phyloP scores from a whole-genome alignment of 148 eudicot species.

The Fagopyrum homotropicum region DNA sequence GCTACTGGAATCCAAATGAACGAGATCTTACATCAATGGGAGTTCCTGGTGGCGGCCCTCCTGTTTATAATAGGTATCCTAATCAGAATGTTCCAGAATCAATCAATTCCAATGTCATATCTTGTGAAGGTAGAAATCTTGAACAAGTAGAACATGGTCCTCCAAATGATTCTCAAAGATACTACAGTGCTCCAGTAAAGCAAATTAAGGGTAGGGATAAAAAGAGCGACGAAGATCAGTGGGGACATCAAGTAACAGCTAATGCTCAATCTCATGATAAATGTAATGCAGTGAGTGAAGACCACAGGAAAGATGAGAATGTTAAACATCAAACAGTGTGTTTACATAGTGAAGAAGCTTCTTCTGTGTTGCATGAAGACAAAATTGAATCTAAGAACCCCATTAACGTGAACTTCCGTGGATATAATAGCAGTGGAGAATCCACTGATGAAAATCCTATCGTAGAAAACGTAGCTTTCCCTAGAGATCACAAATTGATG shows the following conservation, averaged over 20 bases:
- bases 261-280: conserved; percentile 25
- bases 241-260: too few species aligned
- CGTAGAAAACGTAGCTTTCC: conserved; percentile 27
- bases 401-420: conserved; percentile 23
- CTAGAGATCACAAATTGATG: conserved; percentile 42
- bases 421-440: conserved; percentile 24
- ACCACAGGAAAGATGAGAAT: conserved; percentile 28
- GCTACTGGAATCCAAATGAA: conserved; percentile 60
- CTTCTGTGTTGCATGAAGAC: conserved; percentile 20
- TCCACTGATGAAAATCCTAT: conserved; percentile 21
- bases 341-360: conserved; percentile 23
- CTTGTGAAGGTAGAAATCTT: conserved; percentile 33
- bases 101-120: conserved; percentile 42
- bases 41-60: conserved; percentile 47
- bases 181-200: conserved; percentile 40
- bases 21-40: conserved; percentile 75
- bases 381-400: conserved; percentile 20
- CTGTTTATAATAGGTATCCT: conserved; percentile 49
- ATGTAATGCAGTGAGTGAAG: conserved; percentile 36
- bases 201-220: conserved; percentile 42
- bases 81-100: conserved; percentile 45
- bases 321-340: conserved; percentile 20
- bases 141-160: conserved; percentile 45
- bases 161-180: conserved; percentile 42
- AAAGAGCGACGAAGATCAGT: conserved; percentile 36